These are phyloP conservation scores for Fusarium pininemorale DNA, from an alignment of 2,329 filamentous ascomycete species.

Conservation along the genomic window DNA sequence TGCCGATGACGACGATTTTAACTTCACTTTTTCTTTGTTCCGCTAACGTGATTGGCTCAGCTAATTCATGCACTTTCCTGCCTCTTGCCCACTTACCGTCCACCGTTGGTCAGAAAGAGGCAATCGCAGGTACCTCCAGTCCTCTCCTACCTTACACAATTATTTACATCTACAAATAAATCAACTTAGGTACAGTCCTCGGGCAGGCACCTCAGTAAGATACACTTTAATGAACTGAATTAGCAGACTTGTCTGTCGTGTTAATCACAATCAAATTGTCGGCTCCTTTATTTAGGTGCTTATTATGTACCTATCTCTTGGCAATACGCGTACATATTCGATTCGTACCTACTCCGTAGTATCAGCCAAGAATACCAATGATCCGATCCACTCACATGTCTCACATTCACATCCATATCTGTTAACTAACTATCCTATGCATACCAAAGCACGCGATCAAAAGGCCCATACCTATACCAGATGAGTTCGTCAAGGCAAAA, in stretches of 20 bases:
- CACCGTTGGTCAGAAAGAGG: neutral
- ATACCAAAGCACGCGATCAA: neutral
- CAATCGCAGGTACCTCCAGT: neutral
- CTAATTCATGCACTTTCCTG: neutral
- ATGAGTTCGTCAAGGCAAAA: neutral
- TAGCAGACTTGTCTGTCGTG: neutral
- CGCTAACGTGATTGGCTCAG: neutral
- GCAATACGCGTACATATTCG: neutral
- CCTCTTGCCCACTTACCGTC: neutral
- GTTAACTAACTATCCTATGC: too few relatives aligned
- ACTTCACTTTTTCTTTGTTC: neutral
- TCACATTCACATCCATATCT: neutral
- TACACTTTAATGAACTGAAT: neutral
- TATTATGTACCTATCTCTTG: neutral
- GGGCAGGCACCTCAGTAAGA: neutral
- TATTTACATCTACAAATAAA: neutral
- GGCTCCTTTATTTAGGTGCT: neutral
- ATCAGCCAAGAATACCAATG: neutral
- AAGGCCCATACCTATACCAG: neutral
- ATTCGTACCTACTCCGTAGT: neutral
- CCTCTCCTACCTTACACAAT: neutral
- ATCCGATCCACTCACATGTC: slow-evolving; percentile 14
- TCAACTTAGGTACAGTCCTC: too few relatives aligned
- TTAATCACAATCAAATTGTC: neutral
- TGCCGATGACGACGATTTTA: slow-evolving; percentile 20